Conservation (phyloP, 805 yeast species). For the Saturnispora saitoi region DNA sequence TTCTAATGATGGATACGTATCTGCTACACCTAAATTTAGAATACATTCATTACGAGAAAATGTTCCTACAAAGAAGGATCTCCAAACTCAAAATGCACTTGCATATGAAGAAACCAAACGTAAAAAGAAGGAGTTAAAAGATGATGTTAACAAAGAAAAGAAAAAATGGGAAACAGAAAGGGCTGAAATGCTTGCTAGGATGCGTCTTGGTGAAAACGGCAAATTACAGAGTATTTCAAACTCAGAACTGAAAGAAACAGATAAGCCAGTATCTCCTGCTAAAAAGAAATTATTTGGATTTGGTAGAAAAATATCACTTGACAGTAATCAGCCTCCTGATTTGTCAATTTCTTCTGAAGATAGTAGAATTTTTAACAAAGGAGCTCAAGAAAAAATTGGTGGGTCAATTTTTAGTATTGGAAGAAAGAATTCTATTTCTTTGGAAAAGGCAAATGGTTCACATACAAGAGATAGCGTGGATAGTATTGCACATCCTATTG, state of each 20-base stretch:
- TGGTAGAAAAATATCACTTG: slow-evolving; percentile 2
- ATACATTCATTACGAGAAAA: slow-evolving; percentile 24
- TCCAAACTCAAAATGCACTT: neutral
- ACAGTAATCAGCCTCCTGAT: slow-evolving; percentile 1
- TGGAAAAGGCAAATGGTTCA: neutral
- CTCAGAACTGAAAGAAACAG: neutral
- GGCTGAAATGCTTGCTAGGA: slow-evolving; percentile 8
- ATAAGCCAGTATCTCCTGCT: neutral
- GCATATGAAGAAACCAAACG: slow-evolving; percentile 8
- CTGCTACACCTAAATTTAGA: slow-evolving; percentile 25
- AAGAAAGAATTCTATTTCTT: neutral
- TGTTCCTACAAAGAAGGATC: neutral
- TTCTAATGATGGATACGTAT: slow-evolving; percentile 13
- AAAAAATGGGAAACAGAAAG: slow-evolving; percentile 21
- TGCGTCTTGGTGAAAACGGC: slow-evolving; percentile 1
- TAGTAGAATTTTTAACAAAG: neutral
- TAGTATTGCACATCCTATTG: neutral
- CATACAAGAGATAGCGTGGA: neutral
- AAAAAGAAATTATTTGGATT: slow-evolving; percentile 6
- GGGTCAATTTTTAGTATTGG: neutral
- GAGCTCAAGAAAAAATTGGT: neutral
- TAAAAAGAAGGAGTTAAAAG: slow-evolving; percentile 17
- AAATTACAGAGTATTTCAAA: neutral
- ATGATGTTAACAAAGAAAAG: slow-evolving; percentile 20
- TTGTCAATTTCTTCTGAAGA: slow-evolving; percentile 9